phyloP scores from a whole-genome alignment of 306 rosid species.

The Trifolium pratense region DNA sequence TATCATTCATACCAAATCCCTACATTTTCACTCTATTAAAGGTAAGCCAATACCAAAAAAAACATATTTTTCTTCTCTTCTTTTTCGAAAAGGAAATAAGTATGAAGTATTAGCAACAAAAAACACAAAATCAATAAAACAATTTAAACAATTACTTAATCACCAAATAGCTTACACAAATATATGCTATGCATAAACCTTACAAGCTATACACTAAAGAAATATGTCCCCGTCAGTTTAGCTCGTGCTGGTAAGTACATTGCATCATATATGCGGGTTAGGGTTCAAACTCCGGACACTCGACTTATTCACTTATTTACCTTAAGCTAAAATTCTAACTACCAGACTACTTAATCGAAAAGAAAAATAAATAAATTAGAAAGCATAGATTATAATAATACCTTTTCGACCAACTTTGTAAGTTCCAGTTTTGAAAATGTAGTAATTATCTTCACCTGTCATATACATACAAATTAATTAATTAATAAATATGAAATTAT shows the following conservation, averaged over 20 bases:
- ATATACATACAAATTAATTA: neutral
- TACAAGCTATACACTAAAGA: neutral
- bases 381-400: conserved; percentile 35
- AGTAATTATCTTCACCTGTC: conserved; percentile 82
- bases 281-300: too few relatives aligned
- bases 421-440: conserved; percentile 68
- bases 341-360: too few relatives aligned
- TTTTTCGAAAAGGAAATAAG: neutral
- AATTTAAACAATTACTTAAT: conserved; percentile 5
- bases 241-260: too few relatives aligned
- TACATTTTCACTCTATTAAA: conserved; percentile 35
- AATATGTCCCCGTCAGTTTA: too few relatives aligned
- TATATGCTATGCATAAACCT: neutral
- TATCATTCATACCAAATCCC: conserved; percentile 22
- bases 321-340: too few relatives aligned
- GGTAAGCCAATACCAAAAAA: neutral
- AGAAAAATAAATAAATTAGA: neutral
- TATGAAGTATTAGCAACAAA: conserved; percentile 5
- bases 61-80: neutral
- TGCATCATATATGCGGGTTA: too few relatives aligned
- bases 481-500: neutral
- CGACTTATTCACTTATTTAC: too few relatives aligned
- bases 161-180: neutral
- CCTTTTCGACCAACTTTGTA: conserved; percentile 97
- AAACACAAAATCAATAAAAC: conserved; percentile 6